phyloP scores from a whole-genome alignment of 768 basidiomycete species.

The Tulasnella sp. region DNA sequence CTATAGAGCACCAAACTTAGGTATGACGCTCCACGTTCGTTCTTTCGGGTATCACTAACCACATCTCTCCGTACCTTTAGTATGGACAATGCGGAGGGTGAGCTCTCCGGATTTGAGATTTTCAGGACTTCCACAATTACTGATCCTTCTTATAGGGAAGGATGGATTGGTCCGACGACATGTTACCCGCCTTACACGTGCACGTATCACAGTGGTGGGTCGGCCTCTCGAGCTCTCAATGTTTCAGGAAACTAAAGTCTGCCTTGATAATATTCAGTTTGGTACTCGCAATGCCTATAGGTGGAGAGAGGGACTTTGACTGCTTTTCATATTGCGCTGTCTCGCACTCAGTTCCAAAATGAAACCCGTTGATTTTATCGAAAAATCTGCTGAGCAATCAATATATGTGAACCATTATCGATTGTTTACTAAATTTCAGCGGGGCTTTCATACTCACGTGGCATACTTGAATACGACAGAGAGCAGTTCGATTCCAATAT shows the following conservation, averaged over 20 bases:
- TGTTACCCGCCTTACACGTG: not conserved
- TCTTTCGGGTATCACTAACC: not conserved
- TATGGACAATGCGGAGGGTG: not conserved
- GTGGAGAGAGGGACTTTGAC: too few relatives aligned
- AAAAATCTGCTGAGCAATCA: too few relatives aligned
- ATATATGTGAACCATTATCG: too few relatives aligned
- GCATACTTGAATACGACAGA: too few relatives aligned
- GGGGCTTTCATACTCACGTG: too few relatives aligned
- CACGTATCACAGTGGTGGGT: not conserved
- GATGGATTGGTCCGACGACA: not conserved
- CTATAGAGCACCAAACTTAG: not conserved
- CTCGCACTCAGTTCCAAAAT: too few relatives aligned
- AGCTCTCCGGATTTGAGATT: not conserved
- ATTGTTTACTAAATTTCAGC: too few relatives aligned
- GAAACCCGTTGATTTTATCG: too few relatives aligned
- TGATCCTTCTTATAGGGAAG: not conserved
- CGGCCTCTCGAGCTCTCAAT: slow-evolving; percentile 7
- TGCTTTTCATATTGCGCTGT: too few relatives aligned
- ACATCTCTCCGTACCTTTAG: not conserved
- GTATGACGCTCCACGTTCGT: not conserved
- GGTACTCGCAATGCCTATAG: not conserved
- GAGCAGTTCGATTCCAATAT: too few relatives aligned
- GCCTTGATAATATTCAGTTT: not conserved
- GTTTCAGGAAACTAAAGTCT: not conserved
- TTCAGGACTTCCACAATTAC: not conserved